Base-by-base conservation (phyloP, 495 filamentous ascomycete genomes). In the Penicillium manginii region DNA sequence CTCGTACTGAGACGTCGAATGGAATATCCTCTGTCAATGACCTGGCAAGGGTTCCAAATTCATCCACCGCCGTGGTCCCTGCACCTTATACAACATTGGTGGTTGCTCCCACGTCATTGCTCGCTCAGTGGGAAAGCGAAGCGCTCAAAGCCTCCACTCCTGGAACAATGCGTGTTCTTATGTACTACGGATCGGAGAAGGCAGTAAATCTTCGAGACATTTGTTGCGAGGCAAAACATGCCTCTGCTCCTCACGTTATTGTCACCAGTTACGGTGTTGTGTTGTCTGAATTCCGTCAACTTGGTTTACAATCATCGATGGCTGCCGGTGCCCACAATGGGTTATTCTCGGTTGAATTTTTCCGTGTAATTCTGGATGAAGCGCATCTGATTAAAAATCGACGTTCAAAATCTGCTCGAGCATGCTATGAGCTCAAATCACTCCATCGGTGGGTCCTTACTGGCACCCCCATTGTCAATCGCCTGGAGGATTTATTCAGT, bases 181-280 rank as follows among this genome's bases (percentile, higher is more conserved):
- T 98, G 26, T 98, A 98, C 72, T 98, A 98, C 69, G 94, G 94
- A 21, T 80, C 69, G 40, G 93, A 98, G 19, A 96, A 96, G 70
- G 84, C 78, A 21, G 77, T 82, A 17, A 90, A 96, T 66, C 71
- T 98, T 40, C 84, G 86, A 64, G 80, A 85, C 4, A 69, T 97
- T 6, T 97, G 93, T 65, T 89, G 86, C 57, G 83, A 58, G 52
- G 54, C 84, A 59, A 80, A 84, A 4, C 93, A 93, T 70, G 83
- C 85, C 7, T 85, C 83, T 54, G 92, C 92, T 14, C 94, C 94
- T 8, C 90, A 92, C 67, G 69, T 98, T 14, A 88, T 98, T 65
- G 91, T 98, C 55, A 98, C 94, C n/a, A 96, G 90, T 71, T 98
- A 97, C 64, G 94, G 94, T 15, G 85, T 91, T 21, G 87, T 97